phyloP scores from a whole-genome alignment of 352 stramenopile genomes.

The Globisporangium spiculum region DNA sequence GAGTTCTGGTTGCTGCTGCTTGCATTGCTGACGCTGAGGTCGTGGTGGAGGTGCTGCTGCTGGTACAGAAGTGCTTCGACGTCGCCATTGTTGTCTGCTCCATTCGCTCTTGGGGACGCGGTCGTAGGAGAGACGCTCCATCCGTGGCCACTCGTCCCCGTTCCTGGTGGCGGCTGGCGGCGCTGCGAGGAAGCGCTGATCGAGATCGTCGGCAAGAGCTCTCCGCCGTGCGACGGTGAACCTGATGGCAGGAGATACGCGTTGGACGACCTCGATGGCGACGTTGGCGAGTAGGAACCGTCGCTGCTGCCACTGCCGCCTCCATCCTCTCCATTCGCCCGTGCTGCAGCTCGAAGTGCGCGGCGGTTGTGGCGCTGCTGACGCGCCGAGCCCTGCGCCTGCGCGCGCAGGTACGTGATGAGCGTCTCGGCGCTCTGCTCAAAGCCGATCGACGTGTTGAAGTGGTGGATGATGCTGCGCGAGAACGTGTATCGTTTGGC shows the following conservation, averaged over 20 bases:
- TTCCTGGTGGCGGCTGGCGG: not conserved
- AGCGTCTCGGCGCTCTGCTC: conserved; percentile 70
- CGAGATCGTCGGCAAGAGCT: conserved; percentile 11
- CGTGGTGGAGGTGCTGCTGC: conserved; percentile 26
- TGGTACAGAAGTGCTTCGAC: conserved; percentile 21
- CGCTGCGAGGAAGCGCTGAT: conserved; percentile 8
- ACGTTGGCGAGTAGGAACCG: conserved; percentile 17
- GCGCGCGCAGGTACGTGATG: conserved; percentile 34
- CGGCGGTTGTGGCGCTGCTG: conserved; percentile 19
- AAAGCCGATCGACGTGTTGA: conserved; percentile 76
- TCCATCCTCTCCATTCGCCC: conserved; percentile 19
- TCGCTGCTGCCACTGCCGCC: conserved; percentile 14
- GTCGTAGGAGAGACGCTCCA: conserved; percentile 29
- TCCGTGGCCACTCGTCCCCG: conserved; percentile 26
- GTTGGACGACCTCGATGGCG: conserved; percentile 13
- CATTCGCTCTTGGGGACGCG: conserved; percentile 16
- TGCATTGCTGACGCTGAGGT: conserved; percentile 17
- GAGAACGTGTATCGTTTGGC: conserved; percentile 83
- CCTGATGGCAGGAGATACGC: conserved; percentile 1
- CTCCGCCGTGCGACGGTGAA: not conserved
- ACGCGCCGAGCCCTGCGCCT: conserved; percentile 22
- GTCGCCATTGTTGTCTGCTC: not conserved
- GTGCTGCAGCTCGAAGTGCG: not conserved
- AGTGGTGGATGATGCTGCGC: conserved; percentile 69
- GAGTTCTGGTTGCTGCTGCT: conserved; percentile 17